Conservation (phyloP, 345 rosid genomes). For the Melastoma malabathricum region DNA sequence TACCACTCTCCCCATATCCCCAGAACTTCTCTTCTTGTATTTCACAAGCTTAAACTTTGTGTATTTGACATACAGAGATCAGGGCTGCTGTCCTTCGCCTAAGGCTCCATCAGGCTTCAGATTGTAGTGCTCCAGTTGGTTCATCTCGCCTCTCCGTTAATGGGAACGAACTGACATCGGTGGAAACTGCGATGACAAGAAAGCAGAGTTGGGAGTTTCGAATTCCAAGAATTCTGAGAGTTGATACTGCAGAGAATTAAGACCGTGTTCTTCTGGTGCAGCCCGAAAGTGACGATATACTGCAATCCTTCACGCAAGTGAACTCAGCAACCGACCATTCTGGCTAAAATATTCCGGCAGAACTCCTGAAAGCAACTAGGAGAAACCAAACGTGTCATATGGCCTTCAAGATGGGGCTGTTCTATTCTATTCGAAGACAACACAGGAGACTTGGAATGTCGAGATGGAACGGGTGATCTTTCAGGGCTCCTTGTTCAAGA, state of each 20-base stretch:
- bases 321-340: constrained; percentile 54
- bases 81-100: not conserved
- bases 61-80: too few relatives aligned
- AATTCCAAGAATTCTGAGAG: too few relatives aligned
- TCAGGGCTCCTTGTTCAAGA: constrained; percentile 15
- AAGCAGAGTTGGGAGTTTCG: too few relatives aligned
- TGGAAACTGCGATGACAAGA: constrained; percentile 29
- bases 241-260: constrained; percentile 35
- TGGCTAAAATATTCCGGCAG: constrained; percentile 46
- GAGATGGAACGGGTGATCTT: constrained; percentile 8
- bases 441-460: constrained; percentile 12
- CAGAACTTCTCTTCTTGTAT: too few relatives aligned
- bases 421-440: constrained; percentile 15
- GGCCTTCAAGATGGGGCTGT: not conserved
- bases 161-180: constrained; percentile 29
- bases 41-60: too few relatives aligned
- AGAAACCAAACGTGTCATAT: not conserved
- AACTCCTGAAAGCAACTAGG: constrained; percentile 24
- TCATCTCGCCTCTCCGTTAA: constrained; percentile 37
- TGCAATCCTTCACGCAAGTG: constrained; percentile 32
- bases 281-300: constrained; percentile 40
- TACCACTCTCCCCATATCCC: too few relatives aligned
- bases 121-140: constrained; percentile 28
- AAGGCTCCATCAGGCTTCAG: constrained; percentile 17
- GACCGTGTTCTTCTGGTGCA: constrained; percentile 34